Evolutionary conservation across 805 yeast genomes (phyloP), one percentile per base, ranked within the genome.

Genomic region (Metschnikowia arizonensis): DNA sequence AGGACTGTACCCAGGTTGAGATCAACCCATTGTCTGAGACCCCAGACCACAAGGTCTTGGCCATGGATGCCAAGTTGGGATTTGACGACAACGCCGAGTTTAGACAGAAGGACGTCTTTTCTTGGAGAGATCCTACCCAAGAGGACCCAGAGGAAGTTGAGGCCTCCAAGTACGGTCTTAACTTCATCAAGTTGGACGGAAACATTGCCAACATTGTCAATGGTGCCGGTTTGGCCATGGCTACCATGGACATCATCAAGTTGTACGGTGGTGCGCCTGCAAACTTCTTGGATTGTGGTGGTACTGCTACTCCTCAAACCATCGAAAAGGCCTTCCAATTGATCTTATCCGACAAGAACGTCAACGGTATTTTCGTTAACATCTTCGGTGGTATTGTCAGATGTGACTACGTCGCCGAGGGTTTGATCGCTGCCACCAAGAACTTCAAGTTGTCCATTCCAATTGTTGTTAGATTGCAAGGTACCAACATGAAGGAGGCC

Each of bases 211-310:
- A 97, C 77, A 78, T 93, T 53, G 99, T 93, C 68, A 93, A 93
- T 72, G 99, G 99, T 77, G 99, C 99, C 48, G 99, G 99, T 71
- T 81, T 93, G 66, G 99, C 99, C 62, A 93, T 93, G 99, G 99
- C 99, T 60, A 93, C 99, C 56, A 90, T 93, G 97, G 99, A 93
- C 73, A 95, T 95, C 68, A 88, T 93, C 77, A 89, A 93, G 76
- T 81, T 93, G 61, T 87, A 89, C 76, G 97, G 98, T 63, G 99
- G 99, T 69, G 86, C 82, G 58, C 99, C 99, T 61, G 99, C 99
- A 56, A 93, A 93, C 79, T 93, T 93, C 81, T 81, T 93, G 68
- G 99, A 93, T 77, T 93, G 97, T 72, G 99, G 99, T 78, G 99
- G 99, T 77, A 96, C 97, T 70, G 99, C 99, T 60, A 93, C 98